These are phyloP conservation scores for Haplosporangium sp. DNA, from an alignment of 371 early-diverging fungal species.

Conservation along the genomic window DNA sequence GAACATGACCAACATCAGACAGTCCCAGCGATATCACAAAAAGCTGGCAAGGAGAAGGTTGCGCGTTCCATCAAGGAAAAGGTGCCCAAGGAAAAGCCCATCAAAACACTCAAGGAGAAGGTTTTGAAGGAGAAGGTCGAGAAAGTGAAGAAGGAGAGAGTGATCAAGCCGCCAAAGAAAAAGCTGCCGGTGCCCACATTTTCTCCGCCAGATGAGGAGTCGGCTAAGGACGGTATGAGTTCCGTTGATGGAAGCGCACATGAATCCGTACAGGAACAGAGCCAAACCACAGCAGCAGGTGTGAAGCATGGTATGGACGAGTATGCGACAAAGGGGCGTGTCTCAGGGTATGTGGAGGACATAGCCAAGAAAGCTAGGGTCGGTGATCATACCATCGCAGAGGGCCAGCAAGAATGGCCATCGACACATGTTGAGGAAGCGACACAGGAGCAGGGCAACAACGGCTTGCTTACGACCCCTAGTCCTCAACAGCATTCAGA, in stretches of 20 bases:
- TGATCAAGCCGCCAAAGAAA: slow-evolving; percentile 23
- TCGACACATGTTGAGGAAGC: no score
- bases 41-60: slow-evolving; percentile 13
- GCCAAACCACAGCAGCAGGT: no score
- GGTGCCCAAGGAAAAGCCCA: slow-evolving; percentile 24
- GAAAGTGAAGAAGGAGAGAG: slow-evolving; percentile 39
- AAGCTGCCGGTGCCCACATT: slow-evolving; percentile 10
- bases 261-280: not conserved
- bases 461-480: no score
- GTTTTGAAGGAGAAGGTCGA: slow-evolving; percentile 31
- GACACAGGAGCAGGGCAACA: no score
- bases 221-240: not conserved
- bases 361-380: no score
- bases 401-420: no score
- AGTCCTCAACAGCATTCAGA: no score
- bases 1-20: not conserved
- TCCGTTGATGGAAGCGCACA: not conserved
- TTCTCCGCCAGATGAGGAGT: not conserved
- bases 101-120: slow-evolving; percentile 23
- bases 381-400: no score
- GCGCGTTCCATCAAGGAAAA: slow-evolving; percentile 18
- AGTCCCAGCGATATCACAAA: not conserved
- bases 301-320: no score
- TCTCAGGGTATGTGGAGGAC: no score
- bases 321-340: no score